These are phyloP conservation scores for Fusarium dlaminii DNA, from an alignment of 2,329 filamentous ascomycete genomes.

Conservation along the genomic window DNA sequence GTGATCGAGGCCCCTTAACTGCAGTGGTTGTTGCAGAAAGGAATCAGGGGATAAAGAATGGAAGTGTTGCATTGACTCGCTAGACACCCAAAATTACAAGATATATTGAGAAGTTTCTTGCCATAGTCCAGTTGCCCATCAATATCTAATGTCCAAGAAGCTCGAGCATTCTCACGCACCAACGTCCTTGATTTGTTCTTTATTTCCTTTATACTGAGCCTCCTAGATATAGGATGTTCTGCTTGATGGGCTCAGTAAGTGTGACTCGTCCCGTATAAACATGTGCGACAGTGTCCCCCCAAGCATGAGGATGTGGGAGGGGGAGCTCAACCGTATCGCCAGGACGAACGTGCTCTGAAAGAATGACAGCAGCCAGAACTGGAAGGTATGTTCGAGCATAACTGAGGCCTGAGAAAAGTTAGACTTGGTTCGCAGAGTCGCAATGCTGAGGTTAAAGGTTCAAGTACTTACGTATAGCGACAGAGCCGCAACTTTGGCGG, in stretches of 20 bases:
- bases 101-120: neutral
- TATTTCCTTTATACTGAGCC: slow-evolving; percentile 53
- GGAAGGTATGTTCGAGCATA: slow-evolving; percentile 56
- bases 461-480: slow-evolving; percentile 41
- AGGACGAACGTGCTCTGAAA: slow-evolving; percentile 60
- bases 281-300: slow-evolving; percentile 64
- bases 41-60: neutral
- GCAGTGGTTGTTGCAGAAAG: neutral
- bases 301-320: slow-evolving; percentile 64
- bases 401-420: slow-evolving; percentile 39
- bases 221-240: slow-evolving; percentile 66
- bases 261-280: slow-evolving; percentile 62
- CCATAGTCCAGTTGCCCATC: neutral
- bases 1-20: neutral
- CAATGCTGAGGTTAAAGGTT: neutral
- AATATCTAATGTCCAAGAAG: neutral
- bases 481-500: slow-evolving; percentile 12
- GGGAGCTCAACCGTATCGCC: slow-evolving; percentile 67
- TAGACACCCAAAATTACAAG: neutral
- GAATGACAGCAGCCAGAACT: slow-evolving; percentile 63
- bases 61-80: neutral
- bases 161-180: neutral
- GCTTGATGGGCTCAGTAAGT: slow-evolving; percentile 55
- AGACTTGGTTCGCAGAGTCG: neutral
- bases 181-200: neutral